phyloP scores from a whole-genome alignment of 2,329 filamentous ascomycete species.

The Penicillium hordei region DNA sequence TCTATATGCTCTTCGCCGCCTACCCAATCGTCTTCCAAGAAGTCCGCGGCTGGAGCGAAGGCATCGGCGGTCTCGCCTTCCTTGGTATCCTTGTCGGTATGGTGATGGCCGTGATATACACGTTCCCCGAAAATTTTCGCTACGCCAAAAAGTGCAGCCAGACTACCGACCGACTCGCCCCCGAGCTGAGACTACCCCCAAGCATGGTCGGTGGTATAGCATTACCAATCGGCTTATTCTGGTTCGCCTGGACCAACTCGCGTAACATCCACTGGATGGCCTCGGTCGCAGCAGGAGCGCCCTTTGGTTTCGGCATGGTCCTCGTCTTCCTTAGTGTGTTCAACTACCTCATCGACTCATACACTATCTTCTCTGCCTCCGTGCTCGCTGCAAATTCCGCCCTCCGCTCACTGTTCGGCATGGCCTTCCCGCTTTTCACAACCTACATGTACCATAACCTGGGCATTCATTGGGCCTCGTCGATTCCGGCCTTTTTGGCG shows the following conservation, averaged over 20 bases:
- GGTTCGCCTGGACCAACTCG: conserved; percentile 37
- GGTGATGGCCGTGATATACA: conserved; percentile 25
- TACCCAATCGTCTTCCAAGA: conserved; percentile 34
- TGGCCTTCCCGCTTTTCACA: conserved; percentile 29
- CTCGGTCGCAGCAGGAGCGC: conserved; percentile 26
- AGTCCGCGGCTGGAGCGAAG: conserved; percentile 31
- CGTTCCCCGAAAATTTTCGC: conserved; percentile 33
- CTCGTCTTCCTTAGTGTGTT: conserved; percentile 27
- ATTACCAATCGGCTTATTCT: conserved; percentile 32
- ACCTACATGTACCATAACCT: conserved; percentile 28
- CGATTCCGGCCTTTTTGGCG: conserved; percentile 26
- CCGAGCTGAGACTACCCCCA: conserved; percentile 56
- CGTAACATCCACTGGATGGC: conserved; percentile 25
- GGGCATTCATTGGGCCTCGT: conserved; percentile 29
- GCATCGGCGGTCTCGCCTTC: conserved; percentile 30
- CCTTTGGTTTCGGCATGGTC: conserved; percentile 30
- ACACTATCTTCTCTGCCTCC: conserved; percentile 29
- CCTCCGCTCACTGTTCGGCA: conserved; percentile 27
- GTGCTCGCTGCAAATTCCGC: conserved; percentile 28
- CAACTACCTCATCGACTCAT: conserved; percentile 30
- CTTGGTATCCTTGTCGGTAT: conserved; percentile 35
- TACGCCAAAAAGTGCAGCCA: conserved; percentile 28
- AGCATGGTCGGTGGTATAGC: conserved; percentile 45
- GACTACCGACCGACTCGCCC: conserved; percentile 42
- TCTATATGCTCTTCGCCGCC: conserved; percentile 35